Evolutionary conservation across 2,329 filamentous ascomycete genomes (phyloP).

Genomic region (Pyrenochaeta sp.): DNA sequence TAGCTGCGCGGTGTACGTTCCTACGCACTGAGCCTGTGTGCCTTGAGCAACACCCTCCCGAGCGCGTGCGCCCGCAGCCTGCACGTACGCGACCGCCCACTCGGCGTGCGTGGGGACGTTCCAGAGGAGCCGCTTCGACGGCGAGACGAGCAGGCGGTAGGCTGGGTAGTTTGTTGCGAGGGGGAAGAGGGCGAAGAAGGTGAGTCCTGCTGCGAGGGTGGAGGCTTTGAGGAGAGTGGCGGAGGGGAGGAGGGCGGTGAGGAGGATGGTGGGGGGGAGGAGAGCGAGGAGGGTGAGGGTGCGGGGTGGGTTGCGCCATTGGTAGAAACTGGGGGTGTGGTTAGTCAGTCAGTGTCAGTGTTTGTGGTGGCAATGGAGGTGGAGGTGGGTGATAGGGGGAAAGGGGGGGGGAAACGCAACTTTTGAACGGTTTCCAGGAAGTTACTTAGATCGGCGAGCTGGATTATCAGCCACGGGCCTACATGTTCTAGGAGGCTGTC

Average conservation of each 20-base stretch:
- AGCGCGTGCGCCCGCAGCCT: conserved; percentile 34
- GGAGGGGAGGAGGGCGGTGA: conserved; percentile 29
- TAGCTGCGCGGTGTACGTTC: conserved; percentile 29
- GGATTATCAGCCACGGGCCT: conserved; percentile 46
- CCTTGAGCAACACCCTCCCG: neutral
- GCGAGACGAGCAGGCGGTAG: conserved; percentile 47
- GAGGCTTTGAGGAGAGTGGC: conserved; percentile 39
- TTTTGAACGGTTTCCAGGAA: conserved; percentile 46
- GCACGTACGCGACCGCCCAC: conserved; percentile 42
- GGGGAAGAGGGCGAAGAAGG: conserved; percentile 46
- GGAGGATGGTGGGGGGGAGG: conserved; percentile 25
- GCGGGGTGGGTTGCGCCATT: conserved; percentile 42
- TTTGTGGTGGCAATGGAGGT: no score
- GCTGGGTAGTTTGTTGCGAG: conserved; percentile 42
- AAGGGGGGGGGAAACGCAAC: no score
- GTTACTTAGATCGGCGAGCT: conserved; percentile 45
- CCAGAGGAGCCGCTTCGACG: conserved; percentile 45
- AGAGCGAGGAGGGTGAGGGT: conserved; percentile 37
- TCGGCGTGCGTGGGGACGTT: conserved; percentile 49
- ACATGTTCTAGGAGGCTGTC: conserved; percentile 30
- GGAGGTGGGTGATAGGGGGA: no score
- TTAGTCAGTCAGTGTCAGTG: no score
- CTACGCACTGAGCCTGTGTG: conserved; percentile 15
- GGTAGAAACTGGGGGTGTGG: no score
- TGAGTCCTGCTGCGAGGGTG: conserved; percentile 37